Conservation (phyloP, 2,329 filamentous ascomycete species). For the Fusarium sp. region DNA sequence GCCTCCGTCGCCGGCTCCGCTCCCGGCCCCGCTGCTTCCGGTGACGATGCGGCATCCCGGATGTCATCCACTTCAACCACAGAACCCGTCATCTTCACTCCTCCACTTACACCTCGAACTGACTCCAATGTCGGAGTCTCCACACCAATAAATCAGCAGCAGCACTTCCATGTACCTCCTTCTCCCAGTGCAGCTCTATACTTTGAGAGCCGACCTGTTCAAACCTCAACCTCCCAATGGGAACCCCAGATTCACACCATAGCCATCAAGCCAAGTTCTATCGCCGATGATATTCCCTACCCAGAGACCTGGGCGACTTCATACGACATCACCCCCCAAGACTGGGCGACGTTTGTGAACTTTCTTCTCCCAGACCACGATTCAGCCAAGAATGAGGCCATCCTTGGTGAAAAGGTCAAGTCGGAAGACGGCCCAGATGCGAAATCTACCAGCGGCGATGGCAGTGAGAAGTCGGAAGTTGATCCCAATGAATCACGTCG, state of each 20-base stretch:
- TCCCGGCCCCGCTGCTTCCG: slow-evolving; percentile 47
- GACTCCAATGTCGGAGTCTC: slow-evolving; percentile 32
- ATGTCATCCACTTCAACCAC: slow-evolving; percentile 60
- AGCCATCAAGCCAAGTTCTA: slow-evolving; percentile 53
- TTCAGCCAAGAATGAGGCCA: slow-evolving; percentile 60
- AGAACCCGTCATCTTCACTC: slow-evolving; percentile 66
- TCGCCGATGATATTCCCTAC: slow-evolving; percentile 62
- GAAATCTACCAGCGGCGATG: slow-evolving; percentile 28
- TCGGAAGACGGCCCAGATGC: slow-evolving; percentile 56
- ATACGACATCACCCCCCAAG: slow-evolving; percentile 64
- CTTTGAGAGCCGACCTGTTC: slow-evolving; percentile 62
- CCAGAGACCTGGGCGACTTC: slow-evolving; percentile 54
- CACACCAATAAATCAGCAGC: slow-evolving; percentile 32
- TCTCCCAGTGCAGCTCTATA: slow-evolving; percentile 54
- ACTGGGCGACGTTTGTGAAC: slow-evolving; percentile 74
- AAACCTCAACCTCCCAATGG: slow-evolving; percentile 41
- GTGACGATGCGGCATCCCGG: slow-evolving; percentile 56
- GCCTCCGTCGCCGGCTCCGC: slow-evolving; percentile 43
- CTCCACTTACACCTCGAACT: slow-evolving; percentile 63
- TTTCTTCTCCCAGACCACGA: slow-evolving; percentile 67
- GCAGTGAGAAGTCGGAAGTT: slow-evolving; percentile 13
- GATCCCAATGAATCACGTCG: slow-evolving; percentile 46
- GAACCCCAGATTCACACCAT: slow-evolving; percentile 55
- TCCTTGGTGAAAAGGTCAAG: slow-evolving; percentile 65
- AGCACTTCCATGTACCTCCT: slow-evolving; percentile 39